These are phyloP conservation scores for Aspergillus steynii DNA, from an alignment of 495 filamentous ascomycete genomes.

Conservation along the genomic window DNA sequence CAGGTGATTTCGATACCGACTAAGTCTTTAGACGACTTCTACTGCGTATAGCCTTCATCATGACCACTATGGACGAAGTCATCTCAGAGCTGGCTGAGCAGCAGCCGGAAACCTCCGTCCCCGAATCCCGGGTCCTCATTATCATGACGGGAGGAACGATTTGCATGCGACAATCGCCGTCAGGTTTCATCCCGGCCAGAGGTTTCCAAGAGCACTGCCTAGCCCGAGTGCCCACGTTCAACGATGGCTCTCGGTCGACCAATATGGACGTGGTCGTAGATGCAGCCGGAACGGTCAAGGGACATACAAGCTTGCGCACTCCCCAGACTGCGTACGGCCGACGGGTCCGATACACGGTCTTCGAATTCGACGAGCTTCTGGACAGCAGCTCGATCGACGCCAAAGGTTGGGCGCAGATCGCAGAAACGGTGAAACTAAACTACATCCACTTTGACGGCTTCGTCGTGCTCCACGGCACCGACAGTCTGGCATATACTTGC, in stretches of 20 bases:
- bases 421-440: conserved; percentile 66
- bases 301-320: conserved; percentile 67
- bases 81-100: conserved; percentile 28
- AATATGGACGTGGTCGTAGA: conserved; percentile 56
- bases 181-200: conserved; percentile 68
- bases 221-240: conserved; percentile 82
- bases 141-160: conserved; percentile 97
- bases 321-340: conserved; percentile 79
- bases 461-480: conserved; percentile 94
- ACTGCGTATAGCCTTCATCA: conserved; percentile 14
- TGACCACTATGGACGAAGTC: conserved; percentile 24
- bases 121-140: conserved; percentile 81
- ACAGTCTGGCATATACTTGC: conserved; percentile 88
- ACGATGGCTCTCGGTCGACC: conserved; percentile 69
- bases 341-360: conserved; percentile 80
- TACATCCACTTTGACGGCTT: conserved; percentile 93
- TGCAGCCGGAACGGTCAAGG: conserved; percentile 39
- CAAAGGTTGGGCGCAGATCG: conserved; percentile 87
- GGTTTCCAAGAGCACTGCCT: conserved; percentile 85
- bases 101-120: conserved; percentile 27
- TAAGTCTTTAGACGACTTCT: no score
- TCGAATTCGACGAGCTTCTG: conserved; percentile 84
- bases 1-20: not conserved
- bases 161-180: conserved; percentile 77
- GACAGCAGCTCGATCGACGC: conserved; percentile 93